phyloP scores from a whole-genome alignment of 768 basidiomycete genomes.

The Strobilomyces echinocephalus region DNA sequence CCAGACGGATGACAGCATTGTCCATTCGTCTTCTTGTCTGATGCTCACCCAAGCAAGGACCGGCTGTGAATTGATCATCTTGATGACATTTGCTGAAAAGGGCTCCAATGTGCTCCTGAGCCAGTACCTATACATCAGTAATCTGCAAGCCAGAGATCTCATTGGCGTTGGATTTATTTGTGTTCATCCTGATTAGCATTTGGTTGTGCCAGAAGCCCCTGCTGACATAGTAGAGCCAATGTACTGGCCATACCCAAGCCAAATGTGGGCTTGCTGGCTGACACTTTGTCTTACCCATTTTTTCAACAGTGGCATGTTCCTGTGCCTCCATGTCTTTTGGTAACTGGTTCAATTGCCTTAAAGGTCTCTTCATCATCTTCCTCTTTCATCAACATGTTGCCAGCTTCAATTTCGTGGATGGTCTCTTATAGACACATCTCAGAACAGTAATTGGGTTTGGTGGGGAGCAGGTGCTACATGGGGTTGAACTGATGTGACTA shows the following conservation, averaged over 20 bases:
- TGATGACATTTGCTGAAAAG: no score
- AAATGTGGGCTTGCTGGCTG: slow-evolving; percentile 74
- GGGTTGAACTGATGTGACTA: slow-evolving; percentile 44
- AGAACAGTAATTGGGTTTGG: slow-evolving; percentile 38
- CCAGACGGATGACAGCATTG: no score
- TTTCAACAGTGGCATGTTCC: slow-evolving; percentile 36
- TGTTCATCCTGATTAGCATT: slow-evolving; percentile 64
- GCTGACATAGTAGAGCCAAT: slow-evolving; percentile 81
- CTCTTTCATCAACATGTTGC: slow-evolving; percentile 73
- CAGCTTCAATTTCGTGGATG: slow-evolving; percentile 75
- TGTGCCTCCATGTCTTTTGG: slow-evolving; percentile 64
- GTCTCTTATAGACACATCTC: slow-evolving; percentile 59
- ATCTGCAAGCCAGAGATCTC: slow-evolving; percentile 88
- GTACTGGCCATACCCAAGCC: slow-evolving; percentile 84
- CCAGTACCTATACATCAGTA: slow-evolving; percentile 68
- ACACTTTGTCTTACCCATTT: slow-evolving; percentile 34
- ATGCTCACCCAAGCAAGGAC: no score
- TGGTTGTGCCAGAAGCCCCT: slow-evolving; percentile 76
- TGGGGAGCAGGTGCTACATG: slow-evolving; percentile 22
- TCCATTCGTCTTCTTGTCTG: no score
- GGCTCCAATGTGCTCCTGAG: no score
- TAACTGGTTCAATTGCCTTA: slow-evolving; percentile 66
- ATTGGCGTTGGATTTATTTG: slow-evolving; percentile 76
- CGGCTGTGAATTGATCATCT: no score
- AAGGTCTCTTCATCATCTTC: slow-evolving; percentile 79